These are phyloP conservation scores for Populus hybrid DNA, from an alignment of 441 rosid genomes.

Conservation along the genomic window DNA sequence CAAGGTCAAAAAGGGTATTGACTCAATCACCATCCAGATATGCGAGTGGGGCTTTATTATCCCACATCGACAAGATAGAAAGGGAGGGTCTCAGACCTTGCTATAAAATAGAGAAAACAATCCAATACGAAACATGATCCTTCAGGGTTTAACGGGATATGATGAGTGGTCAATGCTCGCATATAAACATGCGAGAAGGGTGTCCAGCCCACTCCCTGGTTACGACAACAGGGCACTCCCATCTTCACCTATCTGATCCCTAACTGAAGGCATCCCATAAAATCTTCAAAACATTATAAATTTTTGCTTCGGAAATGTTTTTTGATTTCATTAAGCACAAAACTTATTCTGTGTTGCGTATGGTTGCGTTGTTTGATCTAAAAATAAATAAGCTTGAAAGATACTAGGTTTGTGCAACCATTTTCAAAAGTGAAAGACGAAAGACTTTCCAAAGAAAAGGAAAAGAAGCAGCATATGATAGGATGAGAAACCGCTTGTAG, in stretches of 20 bases:
- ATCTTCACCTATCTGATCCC: conserved; percentile 39
- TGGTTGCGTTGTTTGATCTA: no score
- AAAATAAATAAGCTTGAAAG: no score
- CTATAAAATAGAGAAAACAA: neutral
- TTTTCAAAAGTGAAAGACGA: no score
- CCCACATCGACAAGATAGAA: conserved; percentile 30
- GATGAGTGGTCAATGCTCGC: conserved; percentile 44
- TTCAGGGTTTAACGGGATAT: conserved; percentile 49
- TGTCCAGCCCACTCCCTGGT: conserved; percentile 35
- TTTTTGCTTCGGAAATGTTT: no score
- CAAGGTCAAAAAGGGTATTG: neutral
- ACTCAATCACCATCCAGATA: neutral
- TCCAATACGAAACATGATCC: accelerated
- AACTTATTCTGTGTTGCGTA: no score
- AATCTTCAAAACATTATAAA: neutral
- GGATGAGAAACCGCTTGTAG: neutral
- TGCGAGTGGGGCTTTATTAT: neutral
- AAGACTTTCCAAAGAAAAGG: no score
- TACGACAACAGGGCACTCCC: conserved; percentile 49
- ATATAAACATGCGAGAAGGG: conserved; percentile 30
- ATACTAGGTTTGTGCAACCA: no score
- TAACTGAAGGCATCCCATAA: neutral
- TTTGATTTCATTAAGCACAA: no score
- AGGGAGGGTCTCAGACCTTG: neutral
- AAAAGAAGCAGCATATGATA: neutral